These are phyloP conservation scores for Cryptococcus deneoformans DNA, from an alignment of 1,284 basidiomycete genomes.

Conservation along the genomic window DNA sequence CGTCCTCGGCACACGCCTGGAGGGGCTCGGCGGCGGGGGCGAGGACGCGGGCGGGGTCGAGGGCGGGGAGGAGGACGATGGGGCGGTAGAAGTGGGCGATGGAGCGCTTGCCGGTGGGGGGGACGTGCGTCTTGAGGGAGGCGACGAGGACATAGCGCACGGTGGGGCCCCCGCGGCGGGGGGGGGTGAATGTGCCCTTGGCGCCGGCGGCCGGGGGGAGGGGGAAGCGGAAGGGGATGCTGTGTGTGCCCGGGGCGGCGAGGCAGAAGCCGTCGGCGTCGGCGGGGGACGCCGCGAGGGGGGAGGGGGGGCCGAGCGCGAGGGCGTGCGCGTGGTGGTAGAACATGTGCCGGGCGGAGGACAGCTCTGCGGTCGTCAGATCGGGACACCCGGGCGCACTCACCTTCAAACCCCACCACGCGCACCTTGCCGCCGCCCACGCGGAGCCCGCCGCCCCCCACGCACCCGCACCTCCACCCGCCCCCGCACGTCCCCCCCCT, in stretches of 20 bases:
- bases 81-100: constrained; percentile 91
- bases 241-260: constrained; percentile 66
- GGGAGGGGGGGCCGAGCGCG: constrained; percentile 53
- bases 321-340: constrained; percentile 73
- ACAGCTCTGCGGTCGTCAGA: constrained; percentile 51
- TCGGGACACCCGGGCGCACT: constrained; percentile 8
- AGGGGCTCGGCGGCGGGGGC: constrained; percentile 63
- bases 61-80: constrained; percentile 76
- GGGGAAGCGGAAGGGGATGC: constrained; percentile 73
- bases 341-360: constrained; percentile 69
- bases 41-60: constrained; percentile 65
- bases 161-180: constrained; percentile 55
- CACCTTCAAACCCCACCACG: constrained; percentile 81
- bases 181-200: constrained; percentile 66
- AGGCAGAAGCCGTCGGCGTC: constrained; percentile 70
- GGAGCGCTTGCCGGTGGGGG: constrained; percentile 60
- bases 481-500: constrained; percentile 72
- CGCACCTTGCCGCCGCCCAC: constrained; percentile 78
- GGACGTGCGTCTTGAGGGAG: constrained; percentile 76
- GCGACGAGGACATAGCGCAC: constrained; percentile 83
- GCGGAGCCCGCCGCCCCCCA: constrained; percentile 59
- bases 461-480: constrained; percentile 67
- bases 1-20: constrained; percentile 59
- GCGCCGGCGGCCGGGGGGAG: constrained; percentile 66
- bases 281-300: constrained; percentile 55